Base-by-base conservation (phyloP, 345 rosid species). In the Gossypium thurberi region DNA sequence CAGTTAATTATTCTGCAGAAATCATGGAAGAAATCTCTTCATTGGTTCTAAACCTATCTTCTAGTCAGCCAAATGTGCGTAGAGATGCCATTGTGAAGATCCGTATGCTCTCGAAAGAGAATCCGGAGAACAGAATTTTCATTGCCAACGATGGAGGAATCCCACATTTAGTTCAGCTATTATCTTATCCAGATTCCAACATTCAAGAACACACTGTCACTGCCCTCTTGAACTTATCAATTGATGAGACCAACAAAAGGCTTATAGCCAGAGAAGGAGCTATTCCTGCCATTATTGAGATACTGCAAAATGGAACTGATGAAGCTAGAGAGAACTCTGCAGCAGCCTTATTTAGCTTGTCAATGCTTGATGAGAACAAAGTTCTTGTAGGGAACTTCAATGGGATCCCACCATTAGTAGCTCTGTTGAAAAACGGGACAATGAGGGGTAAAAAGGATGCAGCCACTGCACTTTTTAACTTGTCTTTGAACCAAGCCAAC, bases 201-300 rank as follows among this genome's bases (percentile, higher is more conserved):
- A 79, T 85, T 74, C 90, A 84, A 72, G 93, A 86, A 51, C 89
- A 88, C n/a, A 69, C 93, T 1, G 93, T 86, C 18, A 88, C 93
- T 4, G 93, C 89, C 6, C 83, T 88, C 8, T 78, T 88, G 76
- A 88, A 88, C 78, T 69, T 88, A 74, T 88, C 90, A 17, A 81
- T 88, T 18, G 88, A 86, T 18, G 89, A 86, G 76, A 71, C 78
- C 43, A 86, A 86, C 82, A 88, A 88, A 72, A 78, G 84, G 68
- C 57, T 73, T 4, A 85, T 88, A 70, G 87, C 87, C 1, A 75
- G 81, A 51, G 90, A 82, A 77, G 93, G 90, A 15, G 89, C 90
- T 1, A 76, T 88, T 75, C 87, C 89, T 2, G 77, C 81, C 21
- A 84, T 88, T 21, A 77, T 88, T 15, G 84, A 81, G 25, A 81